Evolutionary conservation across 805 yeast genomes (phyloP), one percentile per base, ranked within the genome.

Genomic region (Huiozyma naganishii): DNA sequence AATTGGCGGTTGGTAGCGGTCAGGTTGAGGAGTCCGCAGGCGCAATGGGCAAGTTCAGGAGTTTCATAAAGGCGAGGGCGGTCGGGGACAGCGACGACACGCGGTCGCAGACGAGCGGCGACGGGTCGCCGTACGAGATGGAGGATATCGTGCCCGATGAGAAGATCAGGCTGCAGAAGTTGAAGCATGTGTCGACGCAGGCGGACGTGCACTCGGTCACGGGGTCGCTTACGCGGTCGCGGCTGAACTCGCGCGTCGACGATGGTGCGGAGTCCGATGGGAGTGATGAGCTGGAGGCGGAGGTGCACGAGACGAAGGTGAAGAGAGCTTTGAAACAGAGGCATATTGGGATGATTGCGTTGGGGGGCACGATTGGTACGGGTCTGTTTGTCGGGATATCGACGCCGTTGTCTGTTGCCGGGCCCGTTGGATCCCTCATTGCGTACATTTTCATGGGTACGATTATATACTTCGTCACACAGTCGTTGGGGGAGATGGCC

Each of bases 361-460:
- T 80, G 27, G 87, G 86, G 47, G 86, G 86, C 47, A 77, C 85
- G 33, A 80, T 80, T 50, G 86, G 85, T 52, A 79, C 85, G 0
- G 85, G 85, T 57, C 66, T 79, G 39, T 78, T 80, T 62, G 74
- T 80, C 38, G 77, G 81, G 52, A 76, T 80, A 41, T 70, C 79
- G n/a, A 56, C 69, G 9, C 76, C 82, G 1, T 60, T 80, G 34
- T 53, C 67, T 1, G 52, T 60, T n/a, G 71, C 82, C 6, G 87
- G 87, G 32, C 86, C 87, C 2, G 86, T 74, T 2, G 74, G 76
- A 36, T 61, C 81, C 2, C 63, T 80, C 29, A 76, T 80, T 40
- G 72, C 84, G 1, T 80, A 76, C 52, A 48, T 76, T 7, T 79
- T 78, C 60, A 76, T 80, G 69, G 83, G 83, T 41, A 57, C 78